phyloP scores from a whole-genome alignment of 257 asterid species.

The Solanum tarapatanum region DNA sequence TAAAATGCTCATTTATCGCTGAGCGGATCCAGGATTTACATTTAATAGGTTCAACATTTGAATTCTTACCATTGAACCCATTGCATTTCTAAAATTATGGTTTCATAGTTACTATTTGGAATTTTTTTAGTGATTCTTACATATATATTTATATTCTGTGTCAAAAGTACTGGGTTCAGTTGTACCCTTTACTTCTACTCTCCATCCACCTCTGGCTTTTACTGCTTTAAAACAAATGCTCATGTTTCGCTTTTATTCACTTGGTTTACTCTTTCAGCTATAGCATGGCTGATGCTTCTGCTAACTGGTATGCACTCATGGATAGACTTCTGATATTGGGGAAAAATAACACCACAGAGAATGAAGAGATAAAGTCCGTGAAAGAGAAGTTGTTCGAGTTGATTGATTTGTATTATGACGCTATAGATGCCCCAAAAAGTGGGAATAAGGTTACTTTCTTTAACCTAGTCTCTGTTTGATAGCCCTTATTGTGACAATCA shows the following conservation, averaged over 20 bases:
- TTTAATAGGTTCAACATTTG: neutral
- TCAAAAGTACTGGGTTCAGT: neutral
- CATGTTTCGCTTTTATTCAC: neutral
- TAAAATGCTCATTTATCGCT: neutral
- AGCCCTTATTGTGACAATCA: neutral
- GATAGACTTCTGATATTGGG: conserved; percentile 53
- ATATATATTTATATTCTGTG: neutral
- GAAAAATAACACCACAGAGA: conserved; percentile 29
- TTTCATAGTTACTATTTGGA: neutral
- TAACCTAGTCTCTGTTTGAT: neutral
- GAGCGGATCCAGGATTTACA: neutral
- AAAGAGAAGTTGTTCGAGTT: conserved; percentile 30
- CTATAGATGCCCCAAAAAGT: conserved; percentile 82
- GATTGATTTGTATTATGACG: conserved; percentile 70
- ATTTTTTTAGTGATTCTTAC: neutral
- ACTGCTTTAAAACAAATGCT: neutral
- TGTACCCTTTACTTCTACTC: neutral
- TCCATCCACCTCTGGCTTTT: neutral
- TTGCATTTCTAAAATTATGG: neutral
- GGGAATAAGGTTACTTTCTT: conserved; percentile 55
- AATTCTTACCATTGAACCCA: neutral
- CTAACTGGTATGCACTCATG: conserved; percentile 67
- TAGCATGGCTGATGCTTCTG: conserved; percentile 49
- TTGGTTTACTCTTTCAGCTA: conserved; percentile 24
- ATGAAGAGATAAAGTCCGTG: conserved; percentile 2